Base-by-base conservation (phyloP, 257 asterid species). In the Lantana camara region DNA sequence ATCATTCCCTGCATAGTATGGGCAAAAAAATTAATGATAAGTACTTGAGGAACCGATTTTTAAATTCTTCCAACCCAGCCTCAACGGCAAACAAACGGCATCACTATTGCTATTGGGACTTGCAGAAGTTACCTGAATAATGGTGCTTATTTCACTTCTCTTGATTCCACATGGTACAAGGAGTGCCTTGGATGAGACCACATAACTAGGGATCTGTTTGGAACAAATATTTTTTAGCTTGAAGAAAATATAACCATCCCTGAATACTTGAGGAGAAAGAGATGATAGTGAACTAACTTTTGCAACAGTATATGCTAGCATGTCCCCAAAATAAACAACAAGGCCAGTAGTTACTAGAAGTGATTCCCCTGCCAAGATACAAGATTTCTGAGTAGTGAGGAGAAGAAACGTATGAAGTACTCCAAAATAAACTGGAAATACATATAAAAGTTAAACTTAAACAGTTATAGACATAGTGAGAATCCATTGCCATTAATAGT, bases 311-410 rank as follows among this genome's bases (percentile, higher is more conserved):
- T 64, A 77, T 49, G 87, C 75, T 53, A 77, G 57, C 96, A 88
- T 86, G 80, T 94, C 99, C 63, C 97, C 96, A 45, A 83, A 76
- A 75, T 87, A 94, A 71, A 85, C 66, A 15, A 94, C 93, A 61
- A 94, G 88, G 59, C 99, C 99, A 66, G 86, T 72, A 49, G 95
- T 82, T 73, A 85, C 96, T 69, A 90, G 82, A 77, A 94, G 93
- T 1, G 90, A 84, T 79, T 94, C 99, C 63, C 99, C 99, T 94
- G 84, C 82, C 66, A 79, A 77, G 32, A 56, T 60, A 55, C 66
- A 42, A 29, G 58, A 61, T 45, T 73, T 60, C 70, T 56, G 61
- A 64, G 35, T 3, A 22, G 23, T 21, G 14, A 19, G 45, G 37
- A n/a, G 16, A 41, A 57, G 17, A 30, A 55, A 63, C 41, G 5